Evolutionary conservation across 1,284 basidiomycete species (phyloP).

Genomic region (Tilletia setariae): DNA sequence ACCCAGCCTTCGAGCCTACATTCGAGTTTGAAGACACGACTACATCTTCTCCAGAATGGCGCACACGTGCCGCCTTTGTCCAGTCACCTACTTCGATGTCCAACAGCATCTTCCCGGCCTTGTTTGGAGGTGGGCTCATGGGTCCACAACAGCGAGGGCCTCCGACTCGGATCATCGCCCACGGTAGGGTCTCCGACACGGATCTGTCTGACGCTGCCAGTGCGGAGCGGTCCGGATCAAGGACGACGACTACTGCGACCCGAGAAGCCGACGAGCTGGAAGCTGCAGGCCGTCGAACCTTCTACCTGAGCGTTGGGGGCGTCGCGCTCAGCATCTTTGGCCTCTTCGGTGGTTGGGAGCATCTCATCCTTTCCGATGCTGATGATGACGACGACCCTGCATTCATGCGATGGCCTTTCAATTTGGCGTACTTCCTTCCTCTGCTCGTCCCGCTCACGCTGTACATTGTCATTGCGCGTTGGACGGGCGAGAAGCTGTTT

Average conservation of each 20-base stretch:
- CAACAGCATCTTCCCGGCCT: no score
- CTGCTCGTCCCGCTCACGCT: conserved; percentile 42
- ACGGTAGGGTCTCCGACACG: no score
- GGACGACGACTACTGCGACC: neutral
- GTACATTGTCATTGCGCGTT: conserved; percentile 48
- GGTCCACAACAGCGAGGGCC: no score
- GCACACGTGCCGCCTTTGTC: no score
- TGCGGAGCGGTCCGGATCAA: neutral
- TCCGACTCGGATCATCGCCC: no score
- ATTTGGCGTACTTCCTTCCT: conserved; percentile 37
- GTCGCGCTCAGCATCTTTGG: neutral
- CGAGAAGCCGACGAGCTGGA: neutral
- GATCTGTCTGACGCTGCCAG: no score
- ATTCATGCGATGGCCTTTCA: conserved; percentile 29
- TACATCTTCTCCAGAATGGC: no score
- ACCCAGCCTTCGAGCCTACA: no score
- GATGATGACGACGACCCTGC: neutral
- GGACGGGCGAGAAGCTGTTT: conserved; percentile 43
- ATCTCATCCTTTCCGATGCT: neutral
- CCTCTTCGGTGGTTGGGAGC: conserved; percentile 3
- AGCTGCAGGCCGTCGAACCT: neutral
- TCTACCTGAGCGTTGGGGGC: neutral
- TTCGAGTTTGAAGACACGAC: no score
- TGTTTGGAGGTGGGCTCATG: no score
- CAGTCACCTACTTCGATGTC: no score